Evolutionary conservation across 148 eudicot genomes (phyloP).

Genomic region (Chenopodium berlandieri): DNA sequence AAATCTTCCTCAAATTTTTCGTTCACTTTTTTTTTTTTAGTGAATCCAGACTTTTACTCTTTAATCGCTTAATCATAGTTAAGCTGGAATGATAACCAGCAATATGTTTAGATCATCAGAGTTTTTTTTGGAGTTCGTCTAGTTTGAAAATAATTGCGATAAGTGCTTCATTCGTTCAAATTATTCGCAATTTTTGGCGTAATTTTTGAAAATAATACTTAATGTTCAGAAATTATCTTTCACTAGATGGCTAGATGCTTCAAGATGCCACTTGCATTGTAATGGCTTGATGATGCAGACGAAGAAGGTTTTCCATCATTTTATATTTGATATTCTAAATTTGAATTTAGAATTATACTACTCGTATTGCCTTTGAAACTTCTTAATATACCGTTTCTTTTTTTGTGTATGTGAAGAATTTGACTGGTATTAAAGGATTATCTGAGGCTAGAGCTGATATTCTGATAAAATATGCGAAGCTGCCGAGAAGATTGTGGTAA

Average conservation of each 20-base stretch:
- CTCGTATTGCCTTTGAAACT: not conserved
- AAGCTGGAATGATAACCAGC: no score
- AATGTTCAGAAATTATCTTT: conserved; percentile 9
- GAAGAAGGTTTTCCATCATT: conserved; percentile 58
- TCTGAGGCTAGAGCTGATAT: conserved; percentile 96
- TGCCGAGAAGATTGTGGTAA: conserved; percentile 92
- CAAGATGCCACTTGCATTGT: conserved; percentile 89
- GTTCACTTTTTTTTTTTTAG: no score
- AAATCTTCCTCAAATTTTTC: no score
- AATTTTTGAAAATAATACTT: no score
- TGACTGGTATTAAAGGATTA: conserved; percentile 92
- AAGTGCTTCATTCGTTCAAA: no score
- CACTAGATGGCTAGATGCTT: conserved; percentile 79
- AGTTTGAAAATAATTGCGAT: no score
- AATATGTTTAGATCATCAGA: no score
- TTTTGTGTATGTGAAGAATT: conserved; percentile 35
- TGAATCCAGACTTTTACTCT: no score
- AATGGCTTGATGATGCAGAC: conserved; percentile 99
- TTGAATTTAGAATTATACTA: no score
- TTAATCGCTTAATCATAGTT: no score
- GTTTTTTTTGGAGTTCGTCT: no score
- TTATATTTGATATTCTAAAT: not conserved
- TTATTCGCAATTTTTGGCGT: no score
- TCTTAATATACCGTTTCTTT: not conserved
- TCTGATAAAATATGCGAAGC: conserved; percentile 71